A percentile compares a stretch with the other conserved stretches of the same genome.
These are phyloP conservation scores for Paxillus involutus DNA, from an alignment of 768 basidiomycete genomes.

Conservation along the genomic window DNA sequence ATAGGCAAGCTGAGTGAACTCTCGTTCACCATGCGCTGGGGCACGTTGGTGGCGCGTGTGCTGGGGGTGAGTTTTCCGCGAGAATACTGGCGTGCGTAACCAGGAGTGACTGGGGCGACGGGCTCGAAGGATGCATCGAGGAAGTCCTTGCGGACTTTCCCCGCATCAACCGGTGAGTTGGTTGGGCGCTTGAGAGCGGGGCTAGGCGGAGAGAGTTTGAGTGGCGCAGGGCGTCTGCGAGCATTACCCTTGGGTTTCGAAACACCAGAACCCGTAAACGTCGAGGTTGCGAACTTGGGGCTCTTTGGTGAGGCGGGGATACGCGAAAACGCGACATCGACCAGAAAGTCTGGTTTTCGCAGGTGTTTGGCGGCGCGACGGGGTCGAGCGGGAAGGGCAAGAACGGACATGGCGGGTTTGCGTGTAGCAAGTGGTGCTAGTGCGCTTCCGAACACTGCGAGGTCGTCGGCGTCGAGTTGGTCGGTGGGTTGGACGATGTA, in stretches of 20 bases:
- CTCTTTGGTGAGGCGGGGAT: constrained; percentile 9
- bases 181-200: constrained; percentile 31
- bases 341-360: constrained; percentile 35
- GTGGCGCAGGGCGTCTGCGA: constrained; percentile 43
- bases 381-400: constrained; percentile 35
- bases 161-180: constrained; percentile 37
- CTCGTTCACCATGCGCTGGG: constrained; percentile 5
- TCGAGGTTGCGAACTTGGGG: constrained; percentile 11
- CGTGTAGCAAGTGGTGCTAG: constrained; percentile 23
- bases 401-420: constrained; percentile 35
- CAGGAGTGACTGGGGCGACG: constrained; percentile 3
- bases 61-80: neutral
- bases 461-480: constrained; percentile 32
- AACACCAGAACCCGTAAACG: constrained; percentile 1
- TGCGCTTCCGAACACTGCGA: constrained; percentile 32
- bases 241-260: constrained; percentile 27
- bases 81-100: neutral
- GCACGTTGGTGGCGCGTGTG: constrained; percentile 6
- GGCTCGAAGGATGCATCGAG: constrained; percentile 47
- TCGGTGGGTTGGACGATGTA: constrained; percentile 44
- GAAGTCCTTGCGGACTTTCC: constrained; percentile 39
- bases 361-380: constrained; percentile 37
- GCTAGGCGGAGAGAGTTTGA: constrained; percentile 36
- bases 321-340: constrained; percentile 30
- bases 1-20: constrained; percentile 8